These are phyloP conservation scores for Mucor racemosus DNA, from an alignment of 371 early-diverging fungal species.

Conservation along the genomic window DNA sequence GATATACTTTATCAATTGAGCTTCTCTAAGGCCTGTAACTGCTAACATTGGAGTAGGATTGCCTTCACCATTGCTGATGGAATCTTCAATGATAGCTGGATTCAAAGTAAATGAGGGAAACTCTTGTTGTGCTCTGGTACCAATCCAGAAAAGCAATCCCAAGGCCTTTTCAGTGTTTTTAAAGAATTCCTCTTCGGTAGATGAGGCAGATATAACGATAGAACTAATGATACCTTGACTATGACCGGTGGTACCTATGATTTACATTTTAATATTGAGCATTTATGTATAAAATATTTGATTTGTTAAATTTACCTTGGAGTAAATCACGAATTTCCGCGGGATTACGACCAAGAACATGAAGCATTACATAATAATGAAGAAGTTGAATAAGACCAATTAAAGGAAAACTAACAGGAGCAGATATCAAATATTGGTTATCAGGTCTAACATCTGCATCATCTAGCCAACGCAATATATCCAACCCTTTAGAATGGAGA, in stretches of 20 bases:
- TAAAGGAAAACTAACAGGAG: slow-evolving; percentile 87
- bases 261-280: not conserved
- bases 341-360: slow-evolving; percentile 53
- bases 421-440: slow-evolving; percentile 80
- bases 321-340: slow-evolving; percentile 49
- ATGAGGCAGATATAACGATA: slow-evolving; percentile 86
- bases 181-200: slow-evolving; percentile 81
- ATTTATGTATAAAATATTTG: not conserved
- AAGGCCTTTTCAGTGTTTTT: slow-evolving; percentile 86
- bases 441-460: slow-evolving; percentile 86
- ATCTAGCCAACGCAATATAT: slow-evolving; percentile 88
- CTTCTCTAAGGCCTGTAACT: slow-evolving; percentile 76
- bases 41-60: slow-evolving; percentile 95
- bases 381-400: slow-evolving; percentile 89
- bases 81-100: slow-evolving; percentile 88
- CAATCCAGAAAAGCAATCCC: slow-evolving; percentile 89
- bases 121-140: slow-evolving; percentile 85
- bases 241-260: slow-evolving; percentile 89
- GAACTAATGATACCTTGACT: slow-evolving; percentile 94
- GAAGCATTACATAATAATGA: slow-evolving; percentile 82
- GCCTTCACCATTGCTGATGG: slow-evolving; percentile 87
- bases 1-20: slow-evolving; percentile 79
- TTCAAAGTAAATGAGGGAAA: slow-evolving; percentile 90
- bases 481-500: slow-evolving; percentile 83
- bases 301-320: slow-evolving; percentile 44